Conservation (phyloP, 2,329 filamentous ascomycete species). For the Fusarium torreyae region DNA sequence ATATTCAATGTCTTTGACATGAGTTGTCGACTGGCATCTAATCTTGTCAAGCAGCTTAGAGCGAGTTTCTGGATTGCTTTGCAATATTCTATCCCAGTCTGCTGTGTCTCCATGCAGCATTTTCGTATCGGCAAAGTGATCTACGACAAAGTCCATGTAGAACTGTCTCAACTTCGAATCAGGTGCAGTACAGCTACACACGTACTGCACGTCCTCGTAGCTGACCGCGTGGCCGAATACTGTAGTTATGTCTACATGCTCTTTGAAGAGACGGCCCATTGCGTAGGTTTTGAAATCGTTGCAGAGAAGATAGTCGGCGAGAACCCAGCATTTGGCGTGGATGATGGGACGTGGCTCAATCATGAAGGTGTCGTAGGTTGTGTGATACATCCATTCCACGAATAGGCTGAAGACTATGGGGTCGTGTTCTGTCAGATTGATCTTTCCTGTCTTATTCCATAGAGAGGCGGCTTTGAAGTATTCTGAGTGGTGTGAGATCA, state of each 20-base stretch:
- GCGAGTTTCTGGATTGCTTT: background rate
- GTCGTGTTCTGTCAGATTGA: background rate
- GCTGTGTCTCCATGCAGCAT: background rate
- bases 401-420: background rate
- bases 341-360: background rate
- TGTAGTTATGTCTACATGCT: background rate
- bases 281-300: background rate
- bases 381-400: constrained; percentile 9
- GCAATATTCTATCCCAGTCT: background rate
- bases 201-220: background rate
- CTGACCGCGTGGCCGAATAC: background rate
- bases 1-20: too few relatives aligned
- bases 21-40: background rate
- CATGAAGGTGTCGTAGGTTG: accelerated
- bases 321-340: background rate
- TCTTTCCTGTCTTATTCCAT: too few relatives aligned
- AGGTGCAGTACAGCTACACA: background rate
- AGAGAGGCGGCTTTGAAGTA: background rate
- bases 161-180: background rate
- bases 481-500: background rate
- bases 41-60: background rate
- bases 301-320: background rate
- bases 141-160: background rate
- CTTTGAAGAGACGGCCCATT: background rate
- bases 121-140: background rate